A percentile compares a stretch with the other conserved stretches of the same genome.
Conservation (phyloP, 805 yeast species). For the Lachancea sp. region DNA sequence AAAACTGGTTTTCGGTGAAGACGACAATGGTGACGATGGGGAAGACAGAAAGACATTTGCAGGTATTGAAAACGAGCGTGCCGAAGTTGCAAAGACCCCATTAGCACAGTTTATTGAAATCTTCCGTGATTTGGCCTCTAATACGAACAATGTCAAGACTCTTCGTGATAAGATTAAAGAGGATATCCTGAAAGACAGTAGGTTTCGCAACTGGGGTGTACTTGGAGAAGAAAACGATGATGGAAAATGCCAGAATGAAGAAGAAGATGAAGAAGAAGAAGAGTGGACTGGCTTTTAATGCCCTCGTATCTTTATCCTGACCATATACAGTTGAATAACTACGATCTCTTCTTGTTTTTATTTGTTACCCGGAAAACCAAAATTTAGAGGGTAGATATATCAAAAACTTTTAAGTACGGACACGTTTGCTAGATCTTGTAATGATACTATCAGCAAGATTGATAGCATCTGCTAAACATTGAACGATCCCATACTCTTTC, state of each 20-base stretch:
- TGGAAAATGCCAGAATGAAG: too few relatives aligned
- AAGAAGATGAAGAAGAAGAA: conserved; percentile 27
- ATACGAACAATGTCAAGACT: conserved; percentile 50
- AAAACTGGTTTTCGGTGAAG: conserved; percentile 47
- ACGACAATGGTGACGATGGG: conserved; percentile 42
- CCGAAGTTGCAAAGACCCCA: conserved; percentile 44
- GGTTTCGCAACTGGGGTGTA: conserved; percentile 62
- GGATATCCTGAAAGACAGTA: conserved; percentile 59
- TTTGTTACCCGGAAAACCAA: too few relatives aligned
- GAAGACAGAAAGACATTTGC: conserved; percentile 36
- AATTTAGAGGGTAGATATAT: too few relatives aligned
- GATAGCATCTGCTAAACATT: background rate
- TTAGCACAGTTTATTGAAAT: conserved; percentile 52
- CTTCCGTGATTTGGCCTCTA: conserved; percentile 44
- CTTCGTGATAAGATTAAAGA: conserved; percentile 57
- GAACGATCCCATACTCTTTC: background rate
- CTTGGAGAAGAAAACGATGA: conserved; percentile 19
- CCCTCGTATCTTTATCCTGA: background rate
- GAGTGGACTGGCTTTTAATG: conserved; percentile 39
- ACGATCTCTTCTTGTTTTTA: background rate
- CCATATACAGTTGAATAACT: too few relatives aligned
- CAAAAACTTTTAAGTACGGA: conserved; percentile 1
- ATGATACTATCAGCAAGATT: too few relatives aligned
- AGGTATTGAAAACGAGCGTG: conserved; percentile 16
- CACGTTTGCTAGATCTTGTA: too few relatives aligned